Evolutionary conservation across 768 basidiomycete genomes (phyloP).

Genomic region (Amanita molliuscula): DNA sequence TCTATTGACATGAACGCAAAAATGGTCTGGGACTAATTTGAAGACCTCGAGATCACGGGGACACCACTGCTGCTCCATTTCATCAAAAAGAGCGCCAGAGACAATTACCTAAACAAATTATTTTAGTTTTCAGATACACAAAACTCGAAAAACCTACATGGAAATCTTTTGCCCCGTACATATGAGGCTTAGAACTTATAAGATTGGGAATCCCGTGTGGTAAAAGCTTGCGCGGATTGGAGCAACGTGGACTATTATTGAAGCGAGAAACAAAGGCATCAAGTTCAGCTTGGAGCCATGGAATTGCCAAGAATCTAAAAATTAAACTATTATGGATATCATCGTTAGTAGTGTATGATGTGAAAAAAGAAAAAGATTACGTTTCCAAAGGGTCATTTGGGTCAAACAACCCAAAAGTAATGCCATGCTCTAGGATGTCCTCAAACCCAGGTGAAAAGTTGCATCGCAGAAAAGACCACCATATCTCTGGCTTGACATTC

Average conservation of each 20-base stretch:
- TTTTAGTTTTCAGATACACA: not conserved
- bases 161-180: slow-evolving; percentile 10
- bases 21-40: too few relatives aligned
- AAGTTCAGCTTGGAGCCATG: slow-evolving; percentile 28
- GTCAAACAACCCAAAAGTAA: slow-evolving; percentile 20
- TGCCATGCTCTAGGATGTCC: slow-evolving; percentile 18
- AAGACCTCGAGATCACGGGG: too few relatives aligned
- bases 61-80: not conserved
- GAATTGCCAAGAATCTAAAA: slow-evolving; percentile 31
- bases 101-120: not conserved
- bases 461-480: slow-evolving; percentile 24
- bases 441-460: slow-evolving; percentile 27
- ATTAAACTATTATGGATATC: slow-evolving; percentile 18
- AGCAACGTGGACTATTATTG: slow-evolving; percentile 15
- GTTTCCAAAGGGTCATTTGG: slow-evolving; percentile 13
- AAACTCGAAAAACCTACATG: not conserved
- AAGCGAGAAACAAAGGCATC: slow-evolving; percentile 17
- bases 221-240: slow-evolving; percentile 23
- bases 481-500: slow-evolving; percentile 33
- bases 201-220: slow-evolving; percentile 26
- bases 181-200: slow-evolving; percentile 19
- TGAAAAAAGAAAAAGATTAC: slow-evolving; percentile 4
- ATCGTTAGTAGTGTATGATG: not conserved
- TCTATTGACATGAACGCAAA: too few relatives aligned
- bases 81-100: not conserved